Evolutionary conservation across 1,284 basidiomycete genomes (phyloP).

Genomic region (Boletus subluridellus): DNA sequence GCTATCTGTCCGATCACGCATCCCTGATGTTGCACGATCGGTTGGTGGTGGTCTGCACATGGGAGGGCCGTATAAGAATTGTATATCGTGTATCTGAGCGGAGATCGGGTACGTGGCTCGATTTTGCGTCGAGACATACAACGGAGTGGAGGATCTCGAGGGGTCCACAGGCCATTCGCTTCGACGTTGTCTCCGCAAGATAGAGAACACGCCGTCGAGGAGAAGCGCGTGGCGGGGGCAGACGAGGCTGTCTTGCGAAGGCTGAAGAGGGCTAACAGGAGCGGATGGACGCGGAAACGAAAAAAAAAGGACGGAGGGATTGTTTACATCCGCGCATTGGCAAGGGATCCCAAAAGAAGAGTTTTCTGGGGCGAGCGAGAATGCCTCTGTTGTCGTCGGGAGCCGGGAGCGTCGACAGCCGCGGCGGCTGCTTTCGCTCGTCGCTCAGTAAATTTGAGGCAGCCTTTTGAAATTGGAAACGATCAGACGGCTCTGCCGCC

Average conservation of each 20-base stretch:
- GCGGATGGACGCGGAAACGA: constrained; percentile 30
- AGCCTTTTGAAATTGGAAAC: constrained; percentile 33
- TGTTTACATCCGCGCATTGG: constrained; percentile 33
- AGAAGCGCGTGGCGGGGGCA: constrained; percentile 4
- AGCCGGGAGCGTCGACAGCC: constrained; percentile 25
- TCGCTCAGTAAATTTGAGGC: constrained; percentile 26
- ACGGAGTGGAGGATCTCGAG: constrained; percentile 14
- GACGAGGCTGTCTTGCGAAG: constrained; percentile 5
- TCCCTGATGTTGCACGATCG: constrained; percentile 7
- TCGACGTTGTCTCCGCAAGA: constrained; percentile 6
- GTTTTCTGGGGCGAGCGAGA: constrained; percentile 20
- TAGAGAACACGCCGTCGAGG: constrained; percentile 8
- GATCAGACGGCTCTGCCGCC: constrained; percentile 15
- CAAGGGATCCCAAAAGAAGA: constrained; percentile 19
- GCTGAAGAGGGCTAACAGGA: constrained; percentile 4
- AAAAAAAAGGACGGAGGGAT: constrained; percentile 19
- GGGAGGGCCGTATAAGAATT: constrained; percentile 2
- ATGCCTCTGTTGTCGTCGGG: constrained; percentile 28
- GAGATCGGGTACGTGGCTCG: constrained; percentile 21
- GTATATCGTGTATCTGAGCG: constrained; percentile 8
- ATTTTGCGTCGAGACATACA: constrained; percentile 15
- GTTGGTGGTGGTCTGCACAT: constrained; percentile 25
- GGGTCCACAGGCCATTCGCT: constrained; percentile 27
- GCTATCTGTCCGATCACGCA: constrained; percentile 24
- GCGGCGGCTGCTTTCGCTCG: constrained; percentile 20